Evolutionary conservation across 176 grass and related monocot genomes (phyloP), one percentile per base, ranked within the genome.

Genomic region (Aegilops bicornis): DNA sequence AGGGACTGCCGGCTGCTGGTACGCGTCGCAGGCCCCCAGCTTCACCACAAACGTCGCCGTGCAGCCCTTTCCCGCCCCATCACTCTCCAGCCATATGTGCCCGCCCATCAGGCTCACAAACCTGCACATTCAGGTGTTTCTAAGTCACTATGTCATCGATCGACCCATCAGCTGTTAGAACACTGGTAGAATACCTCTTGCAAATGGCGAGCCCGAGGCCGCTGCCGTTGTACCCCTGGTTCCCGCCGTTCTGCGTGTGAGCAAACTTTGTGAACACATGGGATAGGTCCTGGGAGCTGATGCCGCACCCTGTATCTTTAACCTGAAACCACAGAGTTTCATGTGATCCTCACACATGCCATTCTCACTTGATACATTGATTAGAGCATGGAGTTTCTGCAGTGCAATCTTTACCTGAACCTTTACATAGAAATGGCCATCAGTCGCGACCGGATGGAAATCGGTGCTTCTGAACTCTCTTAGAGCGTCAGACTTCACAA

Each of bases 61-160:
- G 64, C 92, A 94, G 52, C 92, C 92, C 67, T 94, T 94, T 10
- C 92, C 89, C 0, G 56, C 33, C 1, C 92, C 92, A 22, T 94
- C 92, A 45, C 92, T 94, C 77, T 94, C 92, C 25, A 94, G 40
- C 92, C 92, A 94, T 35, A 94, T 94, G 62, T 91, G 87, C 64
- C 92, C 92, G 45, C 91, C 92, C 92, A 94, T 94, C 23, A 94
- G 70, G 76, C 50, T 87, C 9, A 84, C 71, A 83, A 94, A 94
- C 69, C 92, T 94, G 76, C n/a, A 70, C 8, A 8, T 58, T 67
- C 12, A 22, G 29, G 82, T 4, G 25, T 12, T 20, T 81, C 16
- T 19, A 43, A 9, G 6, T 27, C 20, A 54, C 19, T 22, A 22
- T 2, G 73, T 76, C 27, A 31, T 31, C 3, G 31, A 50, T 32